A percentile compares a stretch with the other conserved stretches of the same genome.
These are phyloP conservation scores for Fusarium sp. DNA, from an alignment of 2,329 filamentous ascomycete genomes.

Conservation along the genomic window DNA sequence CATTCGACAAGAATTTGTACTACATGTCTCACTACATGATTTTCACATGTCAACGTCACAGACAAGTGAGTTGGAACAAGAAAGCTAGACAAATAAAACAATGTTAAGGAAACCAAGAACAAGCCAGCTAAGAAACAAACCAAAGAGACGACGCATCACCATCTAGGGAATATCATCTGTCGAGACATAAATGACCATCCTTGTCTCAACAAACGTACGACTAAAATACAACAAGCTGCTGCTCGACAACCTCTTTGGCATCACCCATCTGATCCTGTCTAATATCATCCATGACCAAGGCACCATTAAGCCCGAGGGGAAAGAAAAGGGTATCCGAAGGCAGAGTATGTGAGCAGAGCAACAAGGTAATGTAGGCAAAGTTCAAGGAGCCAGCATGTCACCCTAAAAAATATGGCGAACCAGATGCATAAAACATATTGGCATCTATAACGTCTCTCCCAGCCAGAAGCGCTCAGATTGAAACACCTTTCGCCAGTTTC, in stretches of 20 bases:
- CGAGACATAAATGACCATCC: slow-evolving; percentile 47
- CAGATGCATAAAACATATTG: slow-evolving; percentile 39
- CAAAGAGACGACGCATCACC: slow-evolving; percentile 47
- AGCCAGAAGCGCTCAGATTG: slow-evolving; percentile 21
- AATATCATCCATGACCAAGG: slow-evolving; percentile 46
- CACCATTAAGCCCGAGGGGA: slow-evolving; percentile 44
- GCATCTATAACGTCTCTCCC: slow-evolving; percentile 29
- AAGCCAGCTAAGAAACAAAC: slow-evolving; percentile 51
- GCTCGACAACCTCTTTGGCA: slow-evolving; percentile 42
- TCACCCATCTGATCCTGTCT: slow-evolving; percentile 48
- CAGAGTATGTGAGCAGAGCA: slow-evolving; percentile 40
- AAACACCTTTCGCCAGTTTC: slow-evolving; percentile 32
- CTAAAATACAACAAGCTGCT: slow-evolving; percentile 54
- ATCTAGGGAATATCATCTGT: slow-evolving; percentile 43
- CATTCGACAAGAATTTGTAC: not conserved
- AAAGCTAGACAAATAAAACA: slow-evolving; percentile 41
- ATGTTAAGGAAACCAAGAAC: slow-evolving; percentile 48
- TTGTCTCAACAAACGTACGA: slow-evolving; percentile 47
- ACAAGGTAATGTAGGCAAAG: slow-evolving; percentile 25
- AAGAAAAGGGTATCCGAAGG: slow-evolving; percentile 43
- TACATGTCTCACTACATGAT: not conserved
- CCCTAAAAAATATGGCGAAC: slow-evolving; percentile 45
- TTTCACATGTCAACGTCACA: not conserved
- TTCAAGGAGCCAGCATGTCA: slow-evolving; percentile 27
- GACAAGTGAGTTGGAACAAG: not conserved